These are phyloP conservation scores for Neurospora hispaniola DNA, from an alignment of 495 filamentous ascomycete species.

Conservation along the genomic window DNA sequence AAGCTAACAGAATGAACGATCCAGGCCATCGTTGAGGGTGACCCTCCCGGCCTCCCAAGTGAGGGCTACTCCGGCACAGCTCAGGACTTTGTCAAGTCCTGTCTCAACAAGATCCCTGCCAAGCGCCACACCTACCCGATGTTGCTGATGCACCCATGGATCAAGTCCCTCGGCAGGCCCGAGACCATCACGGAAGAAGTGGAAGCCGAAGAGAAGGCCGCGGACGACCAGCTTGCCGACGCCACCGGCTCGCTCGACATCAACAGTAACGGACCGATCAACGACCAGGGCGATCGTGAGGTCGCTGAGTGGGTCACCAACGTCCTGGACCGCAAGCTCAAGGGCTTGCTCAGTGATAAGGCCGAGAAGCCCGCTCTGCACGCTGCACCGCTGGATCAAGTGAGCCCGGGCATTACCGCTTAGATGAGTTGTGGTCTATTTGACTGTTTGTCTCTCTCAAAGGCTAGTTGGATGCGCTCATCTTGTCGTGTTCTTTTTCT, in stretches of 20 bases:
- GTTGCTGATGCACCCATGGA: constrained; percentile 82
- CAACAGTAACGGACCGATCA: constrained; percentile 29
- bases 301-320: constrained; percentile 76
- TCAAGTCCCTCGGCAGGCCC: constrained; percentile 71
- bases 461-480: not conserved
- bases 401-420: constrained; percentile 27
- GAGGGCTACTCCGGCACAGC: constrained; percentile 70
- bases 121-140: constrained; percentile 85
- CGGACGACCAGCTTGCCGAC: constrained; percentile 36
- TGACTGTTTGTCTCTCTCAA: not conserved
- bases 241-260: constrained; percentile 27
- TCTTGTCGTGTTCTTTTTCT: not conserved
- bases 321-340: constrained; percentile 51
- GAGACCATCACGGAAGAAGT: constrained; percentile 67
- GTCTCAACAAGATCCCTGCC: constrained; percentile 86
- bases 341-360: constrained; percentile 29
- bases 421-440: not conserved
- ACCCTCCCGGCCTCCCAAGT: constrained; percentile 73
- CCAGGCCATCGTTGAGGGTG: constrained; percentile 94
- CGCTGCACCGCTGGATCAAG: constrained; percentile 59
- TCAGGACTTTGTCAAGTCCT: constrained; percentile 77
- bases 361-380: constrained; percentile 60
- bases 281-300: constrained; percentile 52
- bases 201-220: constrained; percentile 46
- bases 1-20: constrained; percentile 4